Conservation (phyloP, 139 green algal genomes). For the Mychonastes homosphaera region DNA sequence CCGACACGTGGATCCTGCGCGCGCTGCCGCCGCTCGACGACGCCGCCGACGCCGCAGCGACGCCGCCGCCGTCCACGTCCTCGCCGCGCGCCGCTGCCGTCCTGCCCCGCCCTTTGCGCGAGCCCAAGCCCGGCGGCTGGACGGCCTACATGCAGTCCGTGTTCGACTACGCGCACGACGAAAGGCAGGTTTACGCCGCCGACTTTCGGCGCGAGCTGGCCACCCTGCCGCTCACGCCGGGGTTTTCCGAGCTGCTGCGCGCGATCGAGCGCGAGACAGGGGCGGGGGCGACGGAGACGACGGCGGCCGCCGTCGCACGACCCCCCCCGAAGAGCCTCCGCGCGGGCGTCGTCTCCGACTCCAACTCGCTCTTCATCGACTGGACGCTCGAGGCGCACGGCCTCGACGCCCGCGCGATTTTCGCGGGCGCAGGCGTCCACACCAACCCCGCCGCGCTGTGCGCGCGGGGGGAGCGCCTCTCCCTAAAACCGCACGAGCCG, state of each 20-base stretch:
- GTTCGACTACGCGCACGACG: background rate
- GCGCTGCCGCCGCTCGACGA: slow-evolving; percentile 3
- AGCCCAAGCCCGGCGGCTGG: slow-evolving; percentile 14
- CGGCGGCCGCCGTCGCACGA: background rate
- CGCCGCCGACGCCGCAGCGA: background rate
- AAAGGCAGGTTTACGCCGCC: background rate
- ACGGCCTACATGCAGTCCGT: slow-evolving; percentile 14
- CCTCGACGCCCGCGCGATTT: slow-evolving; percentile 3
- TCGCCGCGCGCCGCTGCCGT: background rate
- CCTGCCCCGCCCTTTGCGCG: background rate
- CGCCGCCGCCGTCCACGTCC: background rate
- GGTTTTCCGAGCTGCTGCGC: slow-evolving; percentile 18
- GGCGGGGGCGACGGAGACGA: slow-evolving; percentile 3
- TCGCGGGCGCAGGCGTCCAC: slow-evolving; percentile 15
- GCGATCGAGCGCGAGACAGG: slow-evolving; percentile 2
- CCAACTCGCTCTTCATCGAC: slow-evolving; percentile 34
- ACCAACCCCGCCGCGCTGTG: slow-evolving; percentile 21
- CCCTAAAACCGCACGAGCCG: no score
- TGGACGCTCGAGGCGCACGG: slow-evolving; percentile 23
- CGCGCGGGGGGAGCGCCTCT: background rate
- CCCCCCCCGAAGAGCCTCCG: background rate
- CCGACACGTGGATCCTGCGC: slow-evolving; percentile 25
- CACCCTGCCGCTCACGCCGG: slow-evolving; percentile 20
- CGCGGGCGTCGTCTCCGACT: background rate
- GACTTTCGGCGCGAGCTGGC: background rate